Percentiles rank a stretch among this genome's conserved stretches.
Conservation (phyloP, 139 green algal species). For the Zygnema circumcarinatum region DNA sequence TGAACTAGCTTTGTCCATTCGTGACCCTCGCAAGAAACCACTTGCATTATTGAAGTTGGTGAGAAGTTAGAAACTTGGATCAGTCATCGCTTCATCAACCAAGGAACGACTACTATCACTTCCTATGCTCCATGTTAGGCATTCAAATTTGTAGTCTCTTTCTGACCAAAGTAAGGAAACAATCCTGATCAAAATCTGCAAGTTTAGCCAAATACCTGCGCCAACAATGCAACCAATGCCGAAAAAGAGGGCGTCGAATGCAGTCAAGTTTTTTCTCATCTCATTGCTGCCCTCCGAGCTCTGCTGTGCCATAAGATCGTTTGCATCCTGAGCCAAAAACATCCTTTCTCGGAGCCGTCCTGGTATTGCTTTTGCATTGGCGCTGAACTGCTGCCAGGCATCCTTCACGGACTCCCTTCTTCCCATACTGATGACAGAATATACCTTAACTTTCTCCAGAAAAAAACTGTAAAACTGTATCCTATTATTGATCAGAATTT, state of each 20-base stretch:
- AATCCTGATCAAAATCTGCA: neutral
- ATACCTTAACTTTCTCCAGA: no score
- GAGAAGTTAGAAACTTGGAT: neutral
- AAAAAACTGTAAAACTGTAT: no score
- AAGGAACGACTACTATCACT: neutral
- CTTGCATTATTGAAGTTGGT: neutral
- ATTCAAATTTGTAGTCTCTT: no score
- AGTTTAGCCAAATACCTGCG: conserved; percentile 7
- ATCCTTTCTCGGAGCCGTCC: neutral
- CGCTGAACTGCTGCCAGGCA: neutral
- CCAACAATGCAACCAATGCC: conserved; percentile 43
- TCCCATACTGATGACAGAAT: neutral
- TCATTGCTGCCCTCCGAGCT: neutral
- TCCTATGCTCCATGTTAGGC: neutral
- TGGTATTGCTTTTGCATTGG: neutral
- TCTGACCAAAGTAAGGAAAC: no score
- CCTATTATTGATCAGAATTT: no score
- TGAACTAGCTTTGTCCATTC: neutral
- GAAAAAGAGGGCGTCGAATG: conserved; percentile 44
- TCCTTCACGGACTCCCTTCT: neutral
- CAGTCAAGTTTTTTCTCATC: conserved; percentile 50
- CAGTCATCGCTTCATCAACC: neutral
- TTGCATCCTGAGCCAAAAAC: neutral
- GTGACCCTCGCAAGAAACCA: neutral
- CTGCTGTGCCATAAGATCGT: neutral